Percentiles rank a stretch among this genome's conserved stretches.
Conservation (phyloP, 1,139 yeast genomes). For the Yamadazyma mexicana region DNA sequence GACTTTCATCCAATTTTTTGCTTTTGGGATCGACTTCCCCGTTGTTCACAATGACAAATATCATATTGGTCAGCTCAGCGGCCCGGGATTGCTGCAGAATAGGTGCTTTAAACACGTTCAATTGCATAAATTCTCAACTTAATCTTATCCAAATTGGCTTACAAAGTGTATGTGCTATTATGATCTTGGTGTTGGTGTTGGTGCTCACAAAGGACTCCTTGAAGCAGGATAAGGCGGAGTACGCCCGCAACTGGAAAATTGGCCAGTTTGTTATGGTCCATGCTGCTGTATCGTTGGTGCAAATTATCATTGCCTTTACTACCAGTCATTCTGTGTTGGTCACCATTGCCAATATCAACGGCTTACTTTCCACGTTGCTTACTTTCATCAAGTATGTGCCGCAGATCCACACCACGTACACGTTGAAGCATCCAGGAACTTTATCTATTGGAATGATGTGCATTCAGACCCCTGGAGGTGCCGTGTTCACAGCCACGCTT, state of each 20-base stretch:
- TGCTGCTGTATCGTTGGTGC: constrained; percentile 33
- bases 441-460: constrained; percentile 81
- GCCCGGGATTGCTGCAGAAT: constrained; percentile 54
- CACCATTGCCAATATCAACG: constrained; percentile 59
- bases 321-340: constrained; percentile 20
- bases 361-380: constrained; percentile 59
- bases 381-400: constrained; percentile 79
- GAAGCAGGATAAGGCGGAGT: constrained; percentile 49
- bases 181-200: constrained; percentile 59
- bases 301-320: constrained; percentile 32
- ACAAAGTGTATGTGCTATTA: constrained; percentile 65
- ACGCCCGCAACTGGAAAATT: constrained; percentile 38
- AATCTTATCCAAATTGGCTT: constrained; percentile 70
- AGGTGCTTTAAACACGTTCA: constrained; percentile 45
- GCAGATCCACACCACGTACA: constrained; percentile 70
- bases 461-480: constrained; percentile 90
- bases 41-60: constrained; percentile 66
- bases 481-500: constrained; percentile 69
- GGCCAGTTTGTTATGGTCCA: constrained; percentile 41
- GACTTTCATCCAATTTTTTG: constrained; percentile 72
- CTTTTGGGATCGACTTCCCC: constrained; percentile 75
- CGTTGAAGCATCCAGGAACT: constrained; percentile 75
- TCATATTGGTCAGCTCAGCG: constrained; percentile 56
- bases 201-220: constrained; percentile 44
- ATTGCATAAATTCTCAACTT: constrained; percentile 69